phyloP scores from a whole-genome alignment of 352 stramenopile species.

The Globisporangium spiculum region DNA sequence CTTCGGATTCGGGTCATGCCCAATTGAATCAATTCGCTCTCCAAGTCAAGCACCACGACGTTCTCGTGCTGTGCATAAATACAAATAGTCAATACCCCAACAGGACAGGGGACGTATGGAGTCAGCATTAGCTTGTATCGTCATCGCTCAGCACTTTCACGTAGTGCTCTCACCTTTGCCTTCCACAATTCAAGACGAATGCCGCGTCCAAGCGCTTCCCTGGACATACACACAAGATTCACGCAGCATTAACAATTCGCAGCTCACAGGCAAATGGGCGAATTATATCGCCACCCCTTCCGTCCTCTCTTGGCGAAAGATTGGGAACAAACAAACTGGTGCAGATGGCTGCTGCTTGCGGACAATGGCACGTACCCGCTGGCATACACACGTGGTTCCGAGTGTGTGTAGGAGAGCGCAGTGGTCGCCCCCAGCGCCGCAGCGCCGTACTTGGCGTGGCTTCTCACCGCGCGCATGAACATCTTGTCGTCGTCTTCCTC shows the following conservation, averaged over 20 bases:
- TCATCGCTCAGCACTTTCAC: background rate
- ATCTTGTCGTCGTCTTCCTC: slow-evolving; percentile 18
- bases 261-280: background rate
- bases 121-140: background rate
- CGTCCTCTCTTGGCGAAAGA: background rate
- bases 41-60: slow-evolving; percentile 78
- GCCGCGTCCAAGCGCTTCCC: slow-evolving; percentile 71
- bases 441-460: slow-evolving; percentile 31
- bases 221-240: slow-evolving; percentile 20
- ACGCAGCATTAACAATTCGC: background rate
- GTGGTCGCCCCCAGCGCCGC: slow-evolving; percentile 38
- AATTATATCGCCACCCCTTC: background rate
- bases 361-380: slow-evolving; percentile 40
- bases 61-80: slow-evolving; percentile 64
- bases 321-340: slow-evolving; percentile 6
- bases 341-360: background rate
- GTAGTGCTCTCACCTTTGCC: slow-evolving; percentile 47
- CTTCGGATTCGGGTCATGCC: slow-evolving; percentile 80
- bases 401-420: slow-evolving; percentile 27
- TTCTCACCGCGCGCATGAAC: slow-evolving; percentile 39
- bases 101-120: background rate
- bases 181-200: slow-evolving; percentile 86
- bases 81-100: background rate
- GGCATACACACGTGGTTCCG: slow-evolving; percentile 64
- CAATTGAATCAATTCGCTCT: slow-evolving; percentile 83